Conservation (phyloP, 2,329 filamentous ascomycete genomes). For the Curvularia lunata region DNA sequence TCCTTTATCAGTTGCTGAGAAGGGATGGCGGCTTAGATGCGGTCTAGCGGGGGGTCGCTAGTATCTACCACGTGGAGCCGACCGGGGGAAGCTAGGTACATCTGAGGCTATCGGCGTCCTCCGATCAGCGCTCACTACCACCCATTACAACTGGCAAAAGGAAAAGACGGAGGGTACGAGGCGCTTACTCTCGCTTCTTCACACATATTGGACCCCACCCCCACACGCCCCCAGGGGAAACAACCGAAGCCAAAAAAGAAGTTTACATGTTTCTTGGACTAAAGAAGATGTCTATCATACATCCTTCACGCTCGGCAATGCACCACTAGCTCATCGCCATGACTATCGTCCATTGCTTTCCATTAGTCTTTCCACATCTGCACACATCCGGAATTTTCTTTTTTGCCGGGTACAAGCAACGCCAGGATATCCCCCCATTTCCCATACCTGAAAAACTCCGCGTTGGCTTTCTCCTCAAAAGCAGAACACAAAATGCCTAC, state of each 20-base stretch:
- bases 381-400: constrained; percentile 12
- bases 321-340: constrained; percentile 19
- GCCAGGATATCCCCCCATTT: constrained; percentile 26
- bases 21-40: constrained; percentile 8
- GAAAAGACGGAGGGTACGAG: background rate
- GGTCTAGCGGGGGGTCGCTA: constrained; percentile 26
- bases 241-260: constrained; percentile 4
- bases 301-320: constrained; percentile 11
- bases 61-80: constrained; percentile 25
- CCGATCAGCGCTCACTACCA: constrained; percentile 18
- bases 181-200: constrained; percentile 1
- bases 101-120: constrained; percentile 23
- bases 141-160: constrained; percentile 14
- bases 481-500: constrained; percentile 3
- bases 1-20: constrained; percentile 26
- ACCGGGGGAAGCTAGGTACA: constrained; percentile 10
- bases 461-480: constrained; percentile 15
- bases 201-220: background rate
- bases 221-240: background rate
- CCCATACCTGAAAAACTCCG: constrained; percentile 29
- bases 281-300: background rate
- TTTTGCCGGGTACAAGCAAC: constrained; percentile 13
- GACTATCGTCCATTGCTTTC: background rate
- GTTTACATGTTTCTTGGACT: background rate
- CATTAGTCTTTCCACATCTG: background rate